Conservation (phyloP, 2,329 filamentous ascomycete species). For the Byssothecium circinans region DNA sequence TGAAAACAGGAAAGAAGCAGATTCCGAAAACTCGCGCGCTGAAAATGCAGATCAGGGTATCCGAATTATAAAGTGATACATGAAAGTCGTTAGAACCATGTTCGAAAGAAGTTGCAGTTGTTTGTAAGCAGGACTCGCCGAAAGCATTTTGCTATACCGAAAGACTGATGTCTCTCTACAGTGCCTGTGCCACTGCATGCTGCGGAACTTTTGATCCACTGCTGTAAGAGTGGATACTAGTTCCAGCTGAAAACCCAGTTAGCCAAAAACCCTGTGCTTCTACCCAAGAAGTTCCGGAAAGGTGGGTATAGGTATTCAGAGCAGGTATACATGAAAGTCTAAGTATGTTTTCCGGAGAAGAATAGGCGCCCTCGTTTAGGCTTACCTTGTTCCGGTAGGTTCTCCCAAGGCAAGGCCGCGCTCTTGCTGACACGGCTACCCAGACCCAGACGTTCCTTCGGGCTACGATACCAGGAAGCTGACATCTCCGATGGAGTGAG, state of each 20-base stretch:
- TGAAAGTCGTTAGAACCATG: background rate
- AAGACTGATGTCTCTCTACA: background rate
- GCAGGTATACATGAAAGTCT: background rate
- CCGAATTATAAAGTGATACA: background rate
- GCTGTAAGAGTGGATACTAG: background rate
- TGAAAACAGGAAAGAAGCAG: too few relatives aligned
- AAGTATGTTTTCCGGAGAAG: conserved; percentile 14
- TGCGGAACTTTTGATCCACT: background rate
- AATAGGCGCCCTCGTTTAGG: conserved; percentile 34
- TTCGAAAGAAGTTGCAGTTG: background rate
- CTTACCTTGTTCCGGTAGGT: conserved; percentile 24
- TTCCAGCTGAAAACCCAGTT: background rate
- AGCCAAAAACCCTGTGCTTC: background rate
- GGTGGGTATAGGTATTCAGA: background rate
- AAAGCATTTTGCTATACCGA: background rate
- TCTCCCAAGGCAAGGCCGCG: conserved; percentile 38
- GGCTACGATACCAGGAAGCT: conserved; percentile 34
- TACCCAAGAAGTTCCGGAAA: background rate
- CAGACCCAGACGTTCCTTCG: conserved; percentile 38
- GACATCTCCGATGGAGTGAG: conserved; percentile 41
- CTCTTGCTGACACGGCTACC: conserved; percentile 39
- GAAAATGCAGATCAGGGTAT: background rate
- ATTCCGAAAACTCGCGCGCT: background rate
- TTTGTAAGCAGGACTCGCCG: background rate
- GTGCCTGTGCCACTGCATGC: background rate